These are phyloP conservation scores for Cajanus cajan DNA, from an alignment of 306 rosid genomes.

Conservation along the genomic window DNA sequence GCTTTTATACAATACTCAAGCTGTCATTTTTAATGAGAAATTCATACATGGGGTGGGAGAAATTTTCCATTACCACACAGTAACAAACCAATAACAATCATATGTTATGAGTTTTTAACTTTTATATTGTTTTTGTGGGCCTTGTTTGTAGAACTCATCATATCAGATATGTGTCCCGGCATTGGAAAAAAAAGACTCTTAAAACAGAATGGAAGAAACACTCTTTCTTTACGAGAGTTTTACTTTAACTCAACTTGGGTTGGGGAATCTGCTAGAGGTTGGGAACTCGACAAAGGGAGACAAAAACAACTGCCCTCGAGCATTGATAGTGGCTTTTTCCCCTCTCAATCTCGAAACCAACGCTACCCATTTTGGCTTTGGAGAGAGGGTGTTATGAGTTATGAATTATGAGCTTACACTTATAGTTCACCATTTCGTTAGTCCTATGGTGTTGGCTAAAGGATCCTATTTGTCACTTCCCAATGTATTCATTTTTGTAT, in stretches of 20 bases:
- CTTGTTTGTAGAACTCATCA: background rate
- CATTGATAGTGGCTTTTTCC: conserved; percentile 17
- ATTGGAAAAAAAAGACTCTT: background rate
- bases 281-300: conserved; percentile 14
- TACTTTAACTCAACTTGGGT: conserved; percentile 21
- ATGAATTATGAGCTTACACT: background rate
- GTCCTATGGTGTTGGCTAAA: conserved; percentile 6
- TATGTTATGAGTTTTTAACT: background rate
- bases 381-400: background rate
- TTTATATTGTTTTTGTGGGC: conserved; percentile 15
- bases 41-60: background rate
- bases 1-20: background rate
- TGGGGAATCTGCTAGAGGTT: conserved; percentile 19
- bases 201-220: background rate
- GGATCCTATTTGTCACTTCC: conserved; percentile 29
- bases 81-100: background rate
- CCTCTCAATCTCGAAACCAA: conserved; percentile 26
- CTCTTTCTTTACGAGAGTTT: conserved; percentile 7
- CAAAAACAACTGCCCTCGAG: conserved; percentile 23
- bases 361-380: conserved; percentile 19
- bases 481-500: conserved; percentile 24
- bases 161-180: background rate
- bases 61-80: background rate
- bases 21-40: background rate
- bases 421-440: background rate